These are phyloP conservation scores for Globisporangium nodosum DNA, from an alignment of 352 stramenopile genomes.

Conservation along the genomic window DNA sequence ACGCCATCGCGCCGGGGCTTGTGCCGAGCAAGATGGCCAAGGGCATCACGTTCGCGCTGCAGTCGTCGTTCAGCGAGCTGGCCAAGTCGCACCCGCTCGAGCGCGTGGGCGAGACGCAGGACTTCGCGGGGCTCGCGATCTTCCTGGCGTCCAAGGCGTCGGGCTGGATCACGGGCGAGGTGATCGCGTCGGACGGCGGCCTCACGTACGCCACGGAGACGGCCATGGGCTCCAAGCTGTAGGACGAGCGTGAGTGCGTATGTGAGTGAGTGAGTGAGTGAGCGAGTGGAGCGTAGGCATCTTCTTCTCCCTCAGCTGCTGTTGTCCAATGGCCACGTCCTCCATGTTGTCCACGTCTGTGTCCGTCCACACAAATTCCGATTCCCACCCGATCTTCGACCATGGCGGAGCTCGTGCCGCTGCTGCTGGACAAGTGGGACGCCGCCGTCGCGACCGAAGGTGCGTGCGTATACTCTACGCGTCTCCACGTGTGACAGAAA, in stretches of 20 bases:
- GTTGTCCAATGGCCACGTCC: not conserved
- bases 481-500: not conserved
- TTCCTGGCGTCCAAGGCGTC: constrained; percentile 89
- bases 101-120: constrained; percentile 78
- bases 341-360: not conserved
- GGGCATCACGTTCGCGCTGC: constrained; percentile 52
- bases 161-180: constrained; percentile 88
- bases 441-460: constrained; percentile 14
- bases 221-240: constrained; percentile 29
- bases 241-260: not conserved
- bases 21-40: constrained; percentile 89
- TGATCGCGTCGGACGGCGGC: constrained; percentile 91
- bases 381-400: not conserved
- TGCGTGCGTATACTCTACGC: not conserved
- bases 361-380: not conserved
- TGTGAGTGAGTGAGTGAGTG: too few species aligned
- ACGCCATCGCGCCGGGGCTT: constrained; percentile 91
- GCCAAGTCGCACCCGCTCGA: constrained; percentile 68
- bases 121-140: constrained; percentile 92
- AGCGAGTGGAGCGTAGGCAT: too few species aligned
- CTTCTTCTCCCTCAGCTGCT: too few species aligned
- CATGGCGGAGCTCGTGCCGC: constrained; percentile 1
- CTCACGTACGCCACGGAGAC: constrained; percentile 43
- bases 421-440: constrained; percentile 20
- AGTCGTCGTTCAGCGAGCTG: constrained; percentile 53